phyloP scores from a whole-genome alignment of 2,329 filamentous ascomycete species.

The Colletotrichum sp. region DNA sequence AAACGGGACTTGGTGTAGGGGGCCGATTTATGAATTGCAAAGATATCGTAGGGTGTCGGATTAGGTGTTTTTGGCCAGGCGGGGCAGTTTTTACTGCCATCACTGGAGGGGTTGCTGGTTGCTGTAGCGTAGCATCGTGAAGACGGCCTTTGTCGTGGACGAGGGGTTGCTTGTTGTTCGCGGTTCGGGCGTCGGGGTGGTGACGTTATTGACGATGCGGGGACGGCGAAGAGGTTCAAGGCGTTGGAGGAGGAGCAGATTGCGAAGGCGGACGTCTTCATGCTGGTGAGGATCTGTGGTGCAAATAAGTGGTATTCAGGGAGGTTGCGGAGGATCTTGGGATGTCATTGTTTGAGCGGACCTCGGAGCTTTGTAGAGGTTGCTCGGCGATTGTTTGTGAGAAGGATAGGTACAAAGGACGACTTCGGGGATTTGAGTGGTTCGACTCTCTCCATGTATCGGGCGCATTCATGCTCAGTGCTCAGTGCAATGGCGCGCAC shows the following conservation, averaged over 20 bases:
- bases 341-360: background rate
- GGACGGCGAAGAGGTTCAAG: conserved; percentile 20
- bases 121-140: conserved; percentile 9
- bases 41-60: conserved; percentile 91
- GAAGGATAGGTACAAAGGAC: background rate
- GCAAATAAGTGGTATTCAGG: background rate
- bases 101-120: background rate
- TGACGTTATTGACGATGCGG: conserved; percentile 27
- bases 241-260: conserved; percentile 13
- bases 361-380: background rate
- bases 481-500: background rate
- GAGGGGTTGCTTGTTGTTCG: background rate
- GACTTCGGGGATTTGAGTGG: background rate
- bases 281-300: background rate
- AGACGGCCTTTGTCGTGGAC: background rate
- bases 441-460: background rate
- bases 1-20: conserved; percentile 85
- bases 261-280: conserved; percentile 14
- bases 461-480: conserved; percentile 13
- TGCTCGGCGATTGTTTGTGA: background rate
- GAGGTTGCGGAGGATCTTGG: background rate
- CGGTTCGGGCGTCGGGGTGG: conserved; percentile 1
- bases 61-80: conserved; percentile 53
- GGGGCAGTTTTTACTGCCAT: background rate
- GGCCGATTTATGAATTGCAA: conserved; percentile 58